Evolutionary conservation across 2,329 filamentous ascomycete species (phyloP), one percentile per base, ranked within the genome.

Genomic region (Diplocarpon rosae): DNA sequence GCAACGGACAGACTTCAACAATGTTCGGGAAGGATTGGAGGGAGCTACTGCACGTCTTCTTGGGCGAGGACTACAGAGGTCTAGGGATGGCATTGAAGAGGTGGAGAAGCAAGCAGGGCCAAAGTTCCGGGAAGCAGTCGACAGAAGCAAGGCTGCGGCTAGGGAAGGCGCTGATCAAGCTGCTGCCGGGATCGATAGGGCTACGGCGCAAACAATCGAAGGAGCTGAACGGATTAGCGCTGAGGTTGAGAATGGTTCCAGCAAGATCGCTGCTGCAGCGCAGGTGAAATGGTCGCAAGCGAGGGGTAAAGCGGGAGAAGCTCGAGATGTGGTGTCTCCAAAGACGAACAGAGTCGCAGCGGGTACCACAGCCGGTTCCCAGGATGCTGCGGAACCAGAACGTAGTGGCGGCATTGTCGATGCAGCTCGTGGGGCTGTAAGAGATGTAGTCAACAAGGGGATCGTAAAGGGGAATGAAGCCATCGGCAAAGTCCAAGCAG

Each of bases 1-100:
- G 45, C 77, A 87, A 64, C 70, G 65, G 29, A 78, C 73, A 49
- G 75, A 83, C 61, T 86, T 80, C 81, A 65, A 69, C 39, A 70
- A 71, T 42, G 70, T 80, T 43, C 71, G 78, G 43, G 75, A 81
- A 51, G 69, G 66, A 2, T 64, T 78, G 52, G 78, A 82, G 61
- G 66, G 65, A 12, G 61, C 63, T 28, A 62, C 68, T 31, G 64
- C 64, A 9, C 60, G 65, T n/a, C 50, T 77, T 52, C 54, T 45
- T 52, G 64, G 49, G 53, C 59, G 24, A 55, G 57, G 36, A 37
- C 52, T 42, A 55, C 39, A 58, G 39, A 57, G 54, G 40, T 53
- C 52, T 15, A 58, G 52, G 34, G 58, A 62, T 17, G 58, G 51
- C 2, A 48, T 60, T 31, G 52, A 56, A 38, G 38, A 45, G 8